A percentile compares a stretch with the other conserved stretches of the same genome.
Conservation (phyloP, 2,329 filamentous ascomycete genomes). For the Claviceps paspali region DNA sequence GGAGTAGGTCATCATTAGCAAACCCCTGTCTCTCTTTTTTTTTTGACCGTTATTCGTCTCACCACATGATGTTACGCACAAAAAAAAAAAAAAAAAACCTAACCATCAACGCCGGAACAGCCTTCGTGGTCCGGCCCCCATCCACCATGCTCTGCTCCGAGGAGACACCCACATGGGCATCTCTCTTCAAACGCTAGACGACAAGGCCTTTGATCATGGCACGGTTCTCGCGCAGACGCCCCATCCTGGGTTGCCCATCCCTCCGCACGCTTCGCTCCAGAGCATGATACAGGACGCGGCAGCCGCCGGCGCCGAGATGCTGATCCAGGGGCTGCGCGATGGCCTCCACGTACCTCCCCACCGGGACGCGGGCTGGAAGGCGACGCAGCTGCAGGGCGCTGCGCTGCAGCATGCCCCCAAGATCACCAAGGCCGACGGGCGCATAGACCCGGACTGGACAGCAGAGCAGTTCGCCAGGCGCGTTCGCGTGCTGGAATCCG, state of each 20-base stretch:
- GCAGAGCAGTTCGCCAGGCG: constrained; percentile 38
- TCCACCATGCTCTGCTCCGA: constrained; percentile 68
- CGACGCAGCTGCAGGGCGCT: constrained; percentile 5
- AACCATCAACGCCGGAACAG: too few relatives aligned
- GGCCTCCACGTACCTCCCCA: constrained; percentile 51
- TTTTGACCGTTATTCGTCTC: background rate
- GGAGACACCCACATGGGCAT: constrained; percentile 51
- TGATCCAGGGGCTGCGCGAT: constrained; percentile 48
- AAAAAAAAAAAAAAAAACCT: too few relatives aligned
- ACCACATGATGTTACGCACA: too few relatives aligned
- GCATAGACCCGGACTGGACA: constrained; percentile 38
- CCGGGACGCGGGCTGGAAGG: constrained; percentile 15
- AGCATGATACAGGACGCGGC: constrained; percentile 35
- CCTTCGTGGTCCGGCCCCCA: constrained; percentile 70
- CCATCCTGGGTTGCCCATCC: constrained; percentile 37
- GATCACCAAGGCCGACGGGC: constrained; percentile 47
- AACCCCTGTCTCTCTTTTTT: background rate
- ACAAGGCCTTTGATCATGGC: constrained; percentile 63
- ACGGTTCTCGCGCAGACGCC: constrained; percentile 56
- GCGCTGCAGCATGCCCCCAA: constrained; percentile 50
- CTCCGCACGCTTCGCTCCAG: constrained; percentile 26
- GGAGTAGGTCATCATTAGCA: constrained; percentile 53
- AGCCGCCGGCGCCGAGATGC: constrained; percentile 50
- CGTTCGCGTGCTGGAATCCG: constrained; percentile 43
- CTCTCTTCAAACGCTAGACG: constrained; percentile 75